Evolutionary conservation across 2,329 filamentous ascomycete genomes (phyloP).

Genomic region (Orbilia oligospora): DNA sequence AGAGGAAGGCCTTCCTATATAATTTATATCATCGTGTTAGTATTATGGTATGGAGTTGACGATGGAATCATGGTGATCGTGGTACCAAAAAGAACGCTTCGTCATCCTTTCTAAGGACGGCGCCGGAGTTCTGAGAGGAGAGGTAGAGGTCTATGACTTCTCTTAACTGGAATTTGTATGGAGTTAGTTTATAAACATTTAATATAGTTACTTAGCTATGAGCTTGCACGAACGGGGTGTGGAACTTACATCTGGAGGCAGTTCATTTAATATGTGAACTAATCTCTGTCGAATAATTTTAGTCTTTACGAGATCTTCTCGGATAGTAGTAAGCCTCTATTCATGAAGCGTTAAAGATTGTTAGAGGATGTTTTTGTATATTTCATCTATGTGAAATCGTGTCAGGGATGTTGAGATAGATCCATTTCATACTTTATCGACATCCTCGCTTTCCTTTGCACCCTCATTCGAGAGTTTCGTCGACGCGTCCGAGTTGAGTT

Average conservation of each 20-base stretch:
- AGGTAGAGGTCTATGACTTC: constrained; percentile 58
- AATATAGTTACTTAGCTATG: neutral
- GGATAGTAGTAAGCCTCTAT: constrained; percentile 50
- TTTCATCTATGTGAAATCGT: neutral
- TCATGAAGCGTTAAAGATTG: neutral
- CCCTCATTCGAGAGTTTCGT: constrained; percentile 46
- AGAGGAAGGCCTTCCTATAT: constrained; percentile 49
- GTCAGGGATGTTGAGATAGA: neutral
- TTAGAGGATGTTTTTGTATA: neutral
- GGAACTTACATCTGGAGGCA: constrained; percentile 49
- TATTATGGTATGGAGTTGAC: neutral
- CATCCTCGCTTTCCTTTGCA: constrained; percentile 51
- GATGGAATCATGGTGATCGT: neutral
- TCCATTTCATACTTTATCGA: constrained; percentile 40
- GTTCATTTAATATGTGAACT: constrained; percentile 46
- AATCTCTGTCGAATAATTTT: constrained; percentile 54
- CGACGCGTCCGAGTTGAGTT: constrained; percentile 62
- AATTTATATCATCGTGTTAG: constrained; percentile 12
- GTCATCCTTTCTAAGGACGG: constrained; percentile 52
- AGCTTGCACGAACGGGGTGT: neutral
- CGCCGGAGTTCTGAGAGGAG: constrained; percentile 45
- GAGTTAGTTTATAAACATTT: constrained; percentile 10
- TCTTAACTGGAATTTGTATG: constrained; percentile 23
- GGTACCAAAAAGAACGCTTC: constrained; percentile 57
- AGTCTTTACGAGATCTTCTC: constrained; percentile 42